Conservation (phyloP, 129 eudicot genomes). For the Oenanthe sinensis region DNA sequence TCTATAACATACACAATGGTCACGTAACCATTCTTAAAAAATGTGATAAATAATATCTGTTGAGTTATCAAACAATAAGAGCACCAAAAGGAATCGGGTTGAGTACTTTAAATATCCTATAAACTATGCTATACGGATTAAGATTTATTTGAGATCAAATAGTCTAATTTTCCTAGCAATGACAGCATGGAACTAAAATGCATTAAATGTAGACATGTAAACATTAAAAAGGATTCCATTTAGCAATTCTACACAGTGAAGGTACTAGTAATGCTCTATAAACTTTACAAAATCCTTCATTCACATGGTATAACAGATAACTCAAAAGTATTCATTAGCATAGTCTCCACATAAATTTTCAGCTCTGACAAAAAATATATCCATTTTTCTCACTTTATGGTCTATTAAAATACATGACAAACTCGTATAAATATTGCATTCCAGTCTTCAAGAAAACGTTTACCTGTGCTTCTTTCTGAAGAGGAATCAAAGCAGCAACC, state of each 20-base stretch:
- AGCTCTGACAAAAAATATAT: not conserved
- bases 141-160: not conserved
- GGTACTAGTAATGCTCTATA: not conserved
- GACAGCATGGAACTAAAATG: not conserved
- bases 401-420: not conserved
- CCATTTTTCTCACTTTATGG: not conserved
- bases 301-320: not conserved
- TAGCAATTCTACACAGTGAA: not conserved
- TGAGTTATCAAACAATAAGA: not conserved
- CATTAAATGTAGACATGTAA: not conserved
- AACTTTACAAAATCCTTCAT: not conserved
- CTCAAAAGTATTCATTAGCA: not conserved
- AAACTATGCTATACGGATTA: not conserved
- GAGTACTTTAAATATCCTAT: not conserved
- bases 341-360: not conserved
- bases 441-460: conserved; percentile 6
- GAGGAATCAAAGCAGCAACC: conserved; percentile 72
- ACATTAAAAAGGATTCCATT: not conserved
- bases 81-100: not conserved
- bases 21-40: not conserved
- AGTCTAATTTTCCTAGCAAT: not conserved
- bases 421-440: not conserved
- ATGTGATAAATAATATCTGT: not conserved
- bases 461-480: conserved; percentile 81
- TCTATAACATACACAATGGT: not conserved